These are phyloP conservation scores for Papiliotrema flavescens DNA, from an alignment of 1,284 basidiomycete species.

Conservation along the genomic window DNA sequence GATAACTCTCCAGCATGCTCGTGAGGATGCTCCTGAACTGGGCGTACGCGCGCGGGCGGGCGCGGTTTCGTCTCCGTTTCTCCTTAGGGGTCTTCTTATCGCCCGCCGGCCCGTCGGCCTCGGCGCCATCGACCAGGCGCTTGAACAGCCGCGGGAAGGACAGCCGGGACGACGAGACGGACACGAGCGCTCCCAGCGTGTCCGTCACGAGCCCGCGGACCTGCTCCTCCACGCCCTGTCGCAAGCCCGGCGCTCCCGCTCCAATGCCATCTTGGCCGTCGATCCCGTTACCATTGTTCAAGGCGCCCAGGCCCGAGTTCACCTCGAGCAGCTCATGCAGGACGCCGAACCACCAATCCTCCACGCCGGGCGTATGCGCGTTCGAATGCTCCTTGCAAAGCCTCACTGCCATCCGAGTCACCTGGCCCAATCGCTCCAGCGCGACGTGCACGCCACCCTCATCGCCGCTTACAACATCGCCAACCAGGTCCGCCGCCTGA, in stretches of 20 bases:
- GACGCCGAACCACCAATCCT: conserved; percentile 85
- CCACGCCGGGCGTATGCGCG: conserved; percentile 41
- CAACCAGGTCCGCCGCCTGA: conserved; percentile 57
- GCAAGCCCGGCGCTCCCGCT: no score
- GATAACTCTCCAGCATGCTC: conserved; percentile 92
- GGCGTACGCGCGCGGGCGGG: conserved; percentile 60
- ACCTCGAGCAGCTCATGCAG: conserved; percentile 74
- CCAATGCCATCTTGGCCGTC: not conserved
- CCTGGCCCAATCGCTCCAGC: conserved; percentile 50
- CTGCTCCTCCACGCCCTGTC: conserved; percentile 32
- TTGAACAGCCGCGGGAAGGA: conserved; percentile 91
- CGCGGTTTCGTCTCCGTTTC: conserved; percentile 6
- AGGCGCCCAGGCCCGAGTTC: conserved; percentile 63
- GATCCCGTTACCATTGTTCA: conserved; percentile 3
- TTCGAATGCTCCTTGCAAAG: conserved; percentile 67
- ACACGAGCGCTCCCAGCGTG: conserved; percentile 79
- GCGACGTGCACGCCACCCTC: conserved; percentile 46
- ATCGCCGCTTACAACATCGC: conserved; percentile 48
- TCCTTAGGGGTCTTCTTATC: conserved; percentile 26
- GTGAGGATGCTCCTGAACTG: conserved; percentile 88
- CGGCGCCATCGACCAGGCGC: conserved; percentile 64
- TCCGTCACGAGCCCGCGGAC: conserved; percentile 75
- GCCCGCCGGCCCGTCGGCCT: conserved; percentile 8
- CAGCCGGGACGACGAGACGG: conserved; percentile 72
- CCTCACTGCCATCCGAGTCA: conserved; percentile 61